A percentile compares a stretch with the other conserved stretches of the same genome.
Conservation (phyloP, 1,284 basidiomycete genomes). For the Rhizoctonia solani region DNA sequence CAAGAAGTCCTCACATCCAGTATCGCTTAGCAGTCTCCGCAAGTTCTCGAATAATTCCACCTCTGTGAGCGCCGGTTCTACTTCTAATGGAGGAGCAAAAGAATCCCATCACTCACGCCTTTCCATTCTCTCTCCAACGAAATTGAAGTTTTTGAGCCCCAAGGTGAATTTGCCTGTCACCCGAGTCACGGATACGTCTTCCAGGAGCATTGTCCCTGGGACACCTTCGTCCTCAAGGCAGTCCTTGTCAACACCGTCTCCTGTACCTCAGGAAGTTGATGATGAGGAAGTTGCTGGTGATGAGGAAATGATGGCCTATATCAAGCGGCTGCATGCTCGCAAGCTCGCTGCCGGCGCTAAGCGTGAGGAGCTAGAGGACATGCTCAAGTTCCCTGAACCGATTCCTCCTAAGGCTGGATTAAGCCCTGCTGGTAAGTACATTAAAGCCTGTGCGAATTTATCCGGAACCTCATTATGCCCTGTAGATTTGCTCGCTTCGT, state of each 20-base stretch:
- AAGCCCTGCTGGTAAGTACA: slow-evolving; percentile 68
- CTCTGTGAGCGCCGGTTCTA: slow-evolving; percentile 44
- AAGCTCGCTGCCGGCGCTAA: slow-evolving; percentile 81
- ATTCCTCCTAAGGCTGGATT: slow-evolving; percentile 69
- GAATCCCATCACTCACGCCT: slow-evolving; percentile 52
- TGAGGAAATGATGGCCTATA: slow-evolving; percentile 96
- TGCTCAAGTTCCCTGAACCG: slow-evolving; percentile 93
- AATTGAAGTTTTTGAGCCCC: slow-evolving; percentile 75
- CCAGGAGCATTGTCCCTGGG: slow-evolving; percentile 53
- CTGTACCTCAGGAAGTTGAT: slow-evolving; percentile 70
- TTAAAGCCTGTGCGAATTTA: not conserved
- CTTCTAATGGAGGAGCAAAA: slow-evolving; percentile 49
- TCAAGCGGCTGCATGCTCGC: slow-evolving; percentile 86
- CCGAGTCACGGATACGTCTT: slow-evolving; percentile 57
- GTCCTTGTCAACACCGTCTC: slow-evolving; percentile 80
- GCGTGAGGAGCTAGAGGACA: slow-evolving; percentile 84
- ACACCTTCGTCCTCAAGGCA: slow-evolving; percentile 76
- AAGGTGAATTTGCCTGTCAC: slow-evolving; percentile 67
- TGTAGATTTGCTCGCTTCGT: slow-evolving; percentile 64
- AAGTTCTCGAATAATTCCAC: slow-evolving; percentile 69
- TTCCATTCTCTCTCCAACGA: slow-evolving; percentile 79
- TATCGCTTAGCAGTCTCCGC: slow-evolving; percentile 71
- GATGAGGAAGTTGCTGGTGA: slow-evolving; percentile 93
- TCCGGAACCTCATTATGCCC: slow-evolving; percentile 3
- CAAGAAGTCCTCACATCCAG: slow-evolving; percentile 64